phyloP scores from a whole-genome alignment of 2,329 filamentous ascomycete species.

The Colletotrichum cuscutae region DNA sequence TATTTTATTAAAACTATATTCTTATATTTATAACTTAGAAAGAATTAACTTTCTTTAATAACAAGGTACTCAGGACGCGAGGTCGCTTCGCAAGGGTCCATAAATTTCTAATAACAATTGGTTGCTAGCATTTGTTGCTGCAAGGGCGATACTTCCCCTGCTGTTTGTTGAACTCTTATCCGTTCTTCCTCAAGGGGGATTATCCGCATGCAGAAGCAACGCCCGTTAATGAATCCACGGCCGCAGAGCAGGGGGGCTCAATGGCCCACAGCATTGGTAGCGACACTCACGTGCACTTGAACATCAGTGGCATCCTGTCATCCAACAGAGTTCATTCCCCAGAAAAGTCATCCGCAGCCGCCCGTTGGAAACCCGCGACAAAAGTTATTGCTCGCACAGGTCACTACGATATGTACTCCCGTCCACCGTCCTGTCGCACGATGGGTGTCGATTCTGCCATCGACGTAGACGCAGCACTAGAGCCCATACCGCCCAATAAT shows the following conservation, averaged over 20 bases:
- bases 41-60: no score
- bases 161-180: neutral
- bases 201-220: neutral
- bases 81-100: neutral
- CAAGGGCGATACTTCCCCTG: neutral
- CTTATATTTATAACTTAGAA: no score
- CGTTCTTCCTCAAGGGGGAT: neutral
- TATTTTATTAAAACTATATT: no score
- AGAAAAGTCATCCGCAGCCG: neutral
- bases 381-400: neutral
- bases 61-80: no score
- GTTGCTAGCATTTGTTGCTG: neutral
- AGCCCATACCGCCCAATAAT: neutral
- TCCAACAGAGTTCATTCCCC: neutral
- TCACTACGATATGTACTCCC: neutral
- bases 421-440: neutral
- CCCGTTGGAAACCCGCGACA: neutral
- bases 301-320: neutral
- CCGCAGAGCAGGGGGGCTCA: neutral
- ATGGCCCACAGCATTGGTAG: neutral
- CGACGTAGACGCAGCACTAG: neutral
- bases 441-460: neutral
- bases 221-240: neutral
- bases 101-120: neutral
- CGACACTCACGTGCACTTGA: neutral